Base-by-base conservation (phyloP, 1,139 yeast species). In the Lodderomyces parapsilosis region DNA sequence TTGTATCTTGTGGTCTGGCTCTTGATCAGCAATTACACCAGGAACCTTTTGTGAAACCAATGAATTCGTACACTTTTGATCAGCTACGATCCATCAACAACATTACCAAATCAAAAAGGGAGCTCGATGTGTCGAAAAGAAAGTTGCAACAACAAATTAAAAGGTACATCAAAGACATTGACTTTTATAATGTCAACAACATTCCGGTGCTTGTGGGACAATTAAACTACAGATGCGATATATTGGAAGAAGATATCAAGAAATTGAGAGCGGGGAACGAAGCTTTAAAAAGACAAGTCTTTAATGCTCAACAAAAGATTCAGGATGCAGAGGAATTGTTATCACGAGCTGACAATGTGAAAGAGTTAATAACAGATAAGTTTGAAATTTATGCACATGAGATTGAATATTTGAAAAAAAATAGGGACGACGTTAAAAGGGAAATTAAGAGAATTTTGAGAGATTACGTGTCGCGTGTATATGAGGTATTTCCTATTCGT, bases 21-120 rank as follows among this genome's bases (percentile, higher is more conserved):
- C 28, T 24, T 17, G 30, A 23, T 25, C 6, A 32, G 15, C 28
- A 38, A 30, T 3, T 19, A 3, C 18, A 38, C 36, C 19, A 9
- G 8, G 33, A 30, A 19, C 18, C 33, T 17, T 4, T 9, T 6
- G 14, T 30, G 33, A 24, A 38, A 36, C 44, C 37, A 37, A 38
- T 44, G 2, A 40, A 43, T 1, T 67, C 74, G 3, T 70, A 71
- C 47, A 50, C 66, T 2, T 65, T 66, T 44, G 76, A 72, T 46
- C 51, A 62, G 9, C 60, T 71, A 5, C 56, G 78, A 37, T 58
- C 69, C 1, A 44, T 71, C 9, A 60, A 56, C 42, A 66, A 61
- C 41, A 54, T 71, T 20, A 46, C 58, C 19, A 52, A 53, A 32
- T 66, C 76, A 0, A 47, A 68, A 2, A 57, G 57, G 24, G 78